Evolutionary conservation across 78 protist species (phyloP), one percentile per base, ranked within the genome.

Genomic region (Fonticula alba): DNA sequence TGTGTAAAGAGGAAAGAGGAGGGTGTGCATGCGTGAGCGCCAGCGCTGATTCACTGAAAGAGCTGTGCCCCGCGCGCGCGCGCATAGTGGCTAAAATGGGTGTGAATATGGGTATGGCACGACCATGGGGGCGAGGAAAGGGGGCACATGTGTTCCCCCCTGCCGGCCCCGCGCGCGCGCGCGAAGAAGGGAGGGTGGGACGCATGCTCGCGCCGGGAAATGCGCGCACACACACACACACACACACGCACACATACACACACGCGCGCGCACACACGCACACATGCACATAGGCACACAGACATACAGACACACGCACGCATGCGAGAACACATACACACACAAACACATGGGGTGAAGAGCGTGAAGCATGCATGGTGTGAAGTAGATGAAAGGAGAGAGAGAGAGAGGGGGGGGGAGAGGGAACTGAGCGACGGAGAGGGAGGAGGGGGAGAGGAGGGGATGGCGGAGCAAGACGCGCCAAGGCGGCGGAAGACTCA

Each of bases 11-110:
- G n/a, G n/a, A n/a, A n/a, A n/a, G n/a, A n/a, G n/a, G n/a, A n/a
- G n/a, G n/a, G n/a, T n/a, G n/a, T n/a, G n/a, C n/a, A n/a, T n/a
- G n/a, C n/a, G n/a, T n/a, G n/a, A n/a, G n/a, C n/a, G n/a, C n/a
- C n/a, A 6, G 10, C 47, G 10, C 47, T 13, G 22, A 41, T 10
- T 13, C 47, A 41, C 47, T 13, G 22, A 41, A 6, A 41, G 22
- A 41, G 22, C 6, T 77, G 17, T 14, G 58, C 19, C 71, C 20
- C 56, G 63, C 74, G 38, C 66, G 55, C 32, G 63, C 0, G 27
- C 24, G 46, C 35, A 4, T 36, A 46, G 64, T 4, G 24, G 14
- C 4, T 20, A 66, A 66, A 64, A 52, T 43, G 33, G 71, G 52
- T 13, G 10, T 11, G 26, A 66, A 52, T 43, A 52, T 33, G 6